These are phyloP conservation scores for Calocybe gambosa DNA, from an alignment of 1,284 basidiomycete genomes.

Conservation along the genomic window DNA sequence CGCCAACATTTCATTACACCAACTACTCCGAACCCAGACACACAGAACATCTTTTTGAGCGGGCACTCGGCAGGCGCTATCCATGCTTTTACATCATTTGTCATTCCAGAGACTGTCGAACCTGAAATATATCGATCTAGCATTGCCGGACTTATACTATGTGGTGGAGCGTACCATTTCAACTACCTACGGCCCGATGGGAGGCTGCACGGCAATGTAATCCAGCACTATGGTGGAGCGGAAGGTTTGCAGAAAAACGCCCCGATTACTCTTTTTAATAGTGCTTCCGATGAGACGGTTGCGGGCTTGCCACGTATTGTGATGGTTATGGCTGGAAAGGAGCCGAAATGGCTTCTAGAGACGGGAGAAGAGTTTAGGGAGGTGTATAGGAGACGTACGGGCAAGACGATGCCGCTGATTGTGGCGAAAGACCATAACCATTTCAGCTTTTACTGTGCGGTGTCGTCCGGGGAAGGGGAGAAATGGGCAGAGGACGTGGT, in stretches of 20 bases:
- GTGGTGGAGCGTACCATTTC: slow-evolving; percentile 28
- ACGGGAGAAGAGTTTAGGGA: slow-evolving; percentile 29
- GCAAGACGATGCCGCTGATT: slow-evolving; percentile 24
- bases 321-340: slow-evolving; percentile 43
- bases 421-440: slow-evolving; percentile 55
- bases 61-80: too few relatives aligned
- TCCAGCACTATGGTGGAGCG: slow-evolving; percentile 40
- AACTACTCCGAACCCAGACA: too few relatives aligned
- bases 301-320: slow-evolving; percentile 38
- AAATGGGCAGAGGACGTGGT: slow-evolving; percentile 50
- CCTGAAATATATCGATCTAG: too few relatives aligned
- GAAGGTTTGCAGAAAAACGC: slow-evolving; percentile 34
- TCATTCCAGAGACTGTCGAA: too few relatives aligned
- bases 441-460: slow-evolving; percentile 45
- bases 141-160: too few relatives aligned
- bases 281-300: slow-evolving; percentile 28
- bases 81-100: too few relatives aligned
- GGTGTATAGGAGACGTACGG: slow-evolving; percentile 26
- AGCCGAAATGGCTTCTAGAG: slow-evolving; percentile 38
- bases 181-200: slow-evolving; percentile 20
- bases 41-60: too few relatives aligned
- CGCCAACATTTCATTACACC: too few relatives aligned
- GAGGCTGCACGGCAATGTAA: slow-evolving; percentile 22
- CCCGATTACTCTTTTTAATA: slow-evolving; percentile 33
- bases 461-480: slow-evolving; percentile 52